Conservation (phyloP, 345 rosid genomes). For the Acer campestre region DNA sequence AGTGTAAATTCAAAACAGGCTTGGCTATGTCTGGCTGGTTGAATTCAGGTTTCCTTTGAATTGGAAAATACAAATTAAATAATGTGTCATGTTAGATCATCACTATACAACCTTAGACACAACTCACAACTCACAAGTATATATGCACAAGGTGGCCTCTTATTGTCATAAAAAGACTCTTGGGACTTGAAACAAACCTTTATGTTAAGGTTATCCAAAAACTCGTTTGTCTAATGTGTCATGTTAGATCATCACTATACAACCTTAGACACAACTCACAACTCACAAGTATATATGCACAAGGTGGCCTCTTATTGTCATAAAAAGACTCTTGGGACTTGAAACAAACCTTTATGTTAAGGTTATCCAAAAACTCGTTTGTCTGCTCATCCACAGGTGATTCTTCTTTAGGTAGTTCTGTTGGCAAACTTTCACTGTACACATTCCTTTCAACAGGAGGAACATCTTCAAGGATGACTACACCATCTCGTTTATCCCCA, state of each 20-base stretch:
- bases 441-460: constrained; percentile 29
- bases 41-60: not conserved
- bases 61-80: too few relatives aligned
- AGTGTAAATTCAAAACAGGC: not conserved
- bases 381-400: constrained; percentile 36
- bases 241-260: not conserved
- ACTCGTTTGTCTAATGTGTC: constrained; percentile 23
- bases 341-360: constrained; percentile 58
- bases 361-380: constrained; percentile 48
- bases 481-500: constrained; percentile 39
- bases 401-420: constrained; percentile 35
- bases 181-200: constrained; percentile 46
- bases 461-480: constrained; percentile 35
- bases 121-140: not conserved
- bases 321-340: not conserved
- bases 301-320: not conserved
- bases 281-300: not conserved
- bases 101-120: not conserved
- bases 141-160: not conserved
- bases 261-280: not conserved
- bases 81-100: too few relatives aligned
- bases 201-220: constrained; percentile 51
- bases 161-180: not conserved
- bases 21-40: not conserved
- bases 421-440: constrained; percentile 25